These are phyloP conservation scores for Emericellopsis cladophorae DNA, from an alignment of 2,329 filamentous ascomycete species.

Conservation along the genomic window DNA sequence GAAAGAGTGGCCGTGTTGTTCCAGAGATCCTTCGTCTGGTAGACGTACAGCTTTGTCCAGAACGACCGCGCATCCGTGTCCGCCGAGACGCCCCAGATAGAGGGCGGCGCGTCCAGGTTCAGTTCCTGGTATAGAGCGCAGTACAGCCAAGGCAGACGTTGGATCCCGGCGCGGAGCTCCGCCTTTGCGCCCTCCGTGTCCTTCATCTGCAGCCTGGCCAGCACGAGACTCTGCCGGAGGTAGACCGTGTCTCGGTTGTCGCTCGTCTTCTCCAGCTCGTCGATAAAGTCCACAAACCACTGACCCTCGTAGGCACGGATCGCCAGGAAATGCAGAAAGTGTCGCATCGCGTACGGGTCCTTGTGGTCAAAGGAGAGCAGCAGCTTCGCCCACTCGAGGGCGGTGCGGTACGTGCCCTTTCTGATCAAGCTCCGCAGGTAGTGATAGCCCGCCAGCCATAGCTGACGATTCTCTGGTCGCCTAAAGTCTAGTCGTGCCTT, in stretches of 20 bases:
- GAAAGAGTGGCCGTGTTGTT: conserved; percentile 59
- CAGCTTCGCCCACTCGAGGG: conserved; percentile 86
- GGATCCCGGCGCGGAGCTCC: conserved; percentile 55
- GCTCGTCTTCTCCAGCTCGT: conserved; percentile 23
- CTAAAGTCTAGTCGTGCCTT: conserved; percentile 70
- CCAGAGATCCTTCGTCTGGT: conserved; percentile 73
- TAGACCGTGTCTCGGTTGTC: conserved; percentile 43
- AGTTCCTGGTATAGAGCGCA: conserved; percentile 69
- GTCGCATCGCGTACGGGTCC: conserved; percentile 74
- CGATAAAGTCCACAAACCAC: conserved; percentile 61
- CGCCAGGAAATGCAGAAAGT: conserved; percentile 74
- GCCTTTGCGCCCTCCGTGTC: conserved; percentile 53
- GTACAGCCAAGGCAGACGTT: conserved; percentile 73
- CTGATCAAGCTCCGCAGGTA: conserved; percentile 77
- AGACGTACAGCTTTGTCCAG: conserved; percentile 63
- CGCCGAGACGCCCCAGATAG: conserved; percentile 69
- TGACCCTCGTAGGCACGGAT: conserved; percentile 67
- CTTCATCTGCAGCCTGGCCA: conserved; percentile 63
- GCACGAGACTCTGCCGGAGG: conserved; percentile 60
- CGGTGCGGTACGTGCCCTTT: conserved; percentile 89
- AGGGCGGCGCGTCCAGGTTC: conserved; percentile 63
- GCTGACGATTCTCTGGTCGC: conserved; percentile 77
- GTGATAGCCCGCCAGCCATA: conserved; percentile 81
- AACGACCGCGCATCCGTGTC: conserved; percentile 50
- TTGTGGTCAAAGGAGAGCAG: conserved; percentile 60